Evolutionary conservation across 2,329 filamentous ascomycete species (phyloP).

Genomic region (Epichloe sp.): DNA sequence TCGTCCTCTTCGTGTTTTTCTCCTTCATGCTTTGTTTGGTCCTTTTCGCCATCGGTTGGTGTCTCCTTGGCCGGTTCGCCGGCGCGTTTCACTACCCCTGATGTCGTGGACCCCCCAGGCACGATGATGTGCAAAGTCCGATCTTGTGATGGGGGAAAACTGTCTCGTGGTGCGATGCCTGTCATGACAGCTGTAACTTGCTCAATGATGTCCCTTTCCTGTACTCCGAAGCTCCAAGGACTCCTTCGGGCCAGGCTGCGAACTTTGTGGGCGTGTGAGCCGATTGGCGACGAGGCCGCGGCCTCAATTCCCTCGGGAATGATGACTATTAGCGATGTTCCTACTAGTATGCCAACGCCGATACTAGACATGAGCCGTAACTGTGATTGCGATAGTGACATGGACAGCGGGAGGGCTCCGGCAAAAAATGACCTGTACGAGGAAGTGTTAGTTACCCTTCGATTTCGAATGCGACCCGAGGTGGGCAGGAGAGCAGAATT

Average conservation of each 20-base stretch:
- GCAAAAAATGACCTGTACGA: constrained; percentile 72
- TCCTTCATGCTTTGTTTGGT: constrained; percentile 8
- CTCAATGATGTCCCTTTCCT: constrained; percentile 14
- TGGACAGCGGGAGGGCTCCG: constrained; percentile 78
- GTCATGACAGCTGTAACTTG: constrained; percentile 10
- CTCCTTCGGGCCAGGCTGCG: constrained; percentile 19
- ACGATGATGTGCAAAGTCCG: background rate
- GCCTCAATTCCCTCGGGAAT: constrained; percentile 95
- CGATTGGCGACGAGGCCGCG: constrained; percentile 48
- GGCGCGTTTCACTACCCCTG: background rate
- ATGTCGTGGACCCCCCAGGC: background rate
- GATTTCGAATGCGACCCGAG: background rate
- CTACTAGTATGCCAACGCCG: constrained; percentile 86
- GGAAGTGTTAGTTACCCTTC: background rate
- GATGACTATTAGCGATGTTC: constrained; percentile 91
- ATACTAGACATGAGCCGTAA: constrained; percentile 81
- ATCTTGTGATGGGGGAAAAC: background rate
- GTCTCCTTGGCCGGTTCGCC: background rate
- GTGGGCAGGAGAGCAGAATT: background rate
- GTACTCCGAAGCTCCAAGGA: constrained; percentile 16
- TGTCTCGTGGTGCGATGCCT: background rate
- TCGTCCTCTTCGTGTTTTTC: constrained; percentile 20
- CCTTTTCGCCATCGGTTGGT: background rate
- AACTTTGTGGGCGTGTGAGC: constrained; percentile 24
- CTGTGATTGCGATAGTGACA: constrained; percentile 76